Percentiles rank a stretch among this genome's conserved stretches.
These are phyloP conservation scores for Wallacemonas sp. DNA, from an alignment of 208 protist species.

Conservation along the genomic window DNA sequence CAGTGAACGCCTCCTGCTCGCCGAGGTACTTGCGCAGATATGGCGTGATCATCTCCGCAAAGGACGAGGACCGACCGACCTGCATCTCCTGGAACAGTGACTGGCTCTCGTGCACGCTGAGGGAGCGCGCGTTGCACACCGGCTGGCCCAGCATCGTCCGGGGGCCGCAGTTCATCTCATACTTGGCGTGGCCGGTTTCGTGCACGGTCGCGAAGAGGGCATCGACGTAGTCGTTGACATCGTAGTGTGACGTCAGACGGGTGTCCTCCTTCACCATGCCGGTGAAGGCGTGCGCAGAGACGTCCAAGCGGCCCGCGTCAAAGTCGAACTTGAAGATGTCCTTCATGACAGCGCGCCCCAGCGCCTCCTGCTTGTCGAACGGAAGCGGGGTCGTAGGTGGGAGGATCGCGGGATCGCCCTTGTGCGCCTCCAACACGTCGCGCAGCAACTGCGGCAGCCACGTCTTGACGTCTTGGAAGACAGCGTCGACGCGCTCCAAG, in stretches of 20 bases:
- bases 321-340: slow-evolving; percentile 58
- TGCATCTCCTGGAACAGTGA: slow-evolving; percentile 67
- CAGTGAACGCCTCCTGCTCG: slow-evolving; percentile 36
- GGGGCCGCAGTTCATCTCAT: slow-evolving; percentile 57
- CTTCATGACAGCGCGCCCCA: slow-evolving; percentile 22
- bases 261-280: slow-evolving; percentile 45
- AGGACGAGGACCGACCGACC: slow-evolving; percentile 38
- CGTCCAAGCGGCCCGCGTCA: slow-evolving; percentile 54
- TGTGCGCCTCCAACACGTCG: slow-evolving; percentile 39
- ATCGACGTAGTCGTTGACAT: slow-evolving; percentile 24
- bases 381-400: slow-evolving; percentile 25
- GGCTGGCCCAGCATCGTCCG: slow-evolving; percentile 27
- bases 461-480: slow-evolving; percentile 47
- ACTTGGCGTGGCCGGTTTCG: slow-evolving; percentile 69
- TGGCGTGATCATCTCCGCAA: slow-evolving; percentile 36
- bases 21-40: slow-evolving; percentile 35
- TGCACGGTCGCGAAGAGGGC: slow-evolving; percentile 49
- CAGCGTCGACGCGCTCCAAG: slow-evolving; percentile 22
- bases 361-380: slow-evolving; percentile 28
- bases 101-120: slow-evolving; percentile 72
- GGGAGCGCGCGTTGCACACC: slow-evolving; percentile 26
- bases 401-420: slow-evolving; percentile 13
- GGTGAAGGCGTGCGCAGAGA: slow-evolving; percentile 64
- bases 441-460: slow-evolving; percentile 44
- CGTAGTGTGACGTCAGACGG: slow-evolving; percentile 63